phyloP scores from a whole-genome alignment of 352 stramenopile genomes.

The Pythium oligandrum region DNA sequence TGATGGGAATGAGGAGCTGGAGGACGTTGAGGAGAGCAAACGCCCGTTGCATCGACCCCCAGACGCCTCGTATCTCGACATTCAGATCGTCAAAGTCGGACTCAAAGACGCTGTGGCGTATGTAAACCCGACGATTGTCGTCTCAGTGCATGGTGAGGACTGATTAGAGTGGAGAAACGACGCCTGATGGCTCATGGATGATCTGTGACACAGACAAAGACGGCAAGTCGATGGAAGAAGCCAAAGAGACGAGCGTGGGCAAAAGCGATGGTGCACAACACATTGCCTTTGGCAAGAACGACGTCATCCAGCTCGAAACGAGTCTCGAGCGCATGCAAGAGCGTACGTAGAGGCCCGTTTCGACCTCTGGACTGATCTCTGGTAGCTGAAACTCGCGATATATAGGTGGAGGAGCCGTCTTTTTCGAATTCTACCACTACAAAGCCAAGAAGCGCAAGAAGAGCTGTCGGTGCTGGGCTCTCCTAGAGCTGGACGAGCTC shows the following conservation, averaged over 20 bases:
- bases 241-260: slow-evolving; percentile 41
- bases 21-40: background rate
- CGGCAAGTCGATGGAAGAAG: slow-evolving; percentile 48
- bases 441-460: slow-evolving; percentile 77
- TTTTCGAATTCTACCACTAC: slow-evolving; percentile 75
- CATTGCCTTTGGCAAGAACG: slow-evolving; percentile 34
- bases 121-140: slow-evolving; percentile 55
- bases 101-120: slow-evolving; percentile 63
- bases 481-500: slow-evolving; percentile 72
- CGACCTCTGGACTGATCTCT: slow-evolving; percentile 1
- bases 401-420: slow-evolving; percentile 48
- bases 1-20: slow-evolving; percentile 15
- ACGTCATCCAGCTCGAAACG: slow-evolving; percentile 37
- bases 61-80: slow-evolving; percentile 41
- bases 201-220: slow-evolving; percentile 26
- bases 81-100: slow-evolving; percentile 47
- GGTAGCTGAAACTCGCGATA: slow-evolving; percentile 1
- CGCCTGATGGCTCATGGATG: background rate
- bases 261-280: slow-evolving; percentile 33
- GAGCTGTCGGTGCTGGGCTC: slow-evolving; percentile 64
- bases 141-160: slow-evolving; percentile 50
- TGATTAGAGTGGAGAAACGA: slow-evolving; percentile 1
- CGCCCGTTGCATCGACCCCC: slow-evolving; percentile 1
- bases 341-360: slow-evolving; percentile 28
- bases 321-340: slow-evolving; percentile 46